A percentile compares a stretch with the other conserved stretches of the same genome.
phyloP scores from a whole-genome alignment of 257 asterid species.

The Scutellaria galericulata region DNA sequence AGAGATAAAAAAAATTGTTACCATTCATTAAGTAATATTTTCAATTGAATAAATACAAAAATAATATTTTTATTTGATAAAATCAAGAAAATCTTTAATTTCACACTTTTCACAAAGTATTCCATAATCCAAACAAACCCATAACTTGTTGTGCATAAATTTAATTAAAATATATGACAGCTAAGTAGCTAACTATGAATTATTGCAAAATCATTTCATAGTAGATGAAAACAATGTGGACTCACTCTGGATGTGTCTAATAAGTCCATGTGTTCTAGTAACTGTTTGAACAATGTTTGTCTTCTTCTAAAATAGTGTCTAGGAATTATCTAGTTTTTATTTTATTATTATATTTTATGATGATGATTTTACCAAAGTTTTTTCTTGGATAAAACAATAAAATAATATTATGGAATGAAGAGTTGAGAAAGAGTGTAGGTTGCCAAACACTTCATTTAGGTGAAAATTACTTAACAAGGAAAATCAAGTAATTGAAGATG shows the following conservation, averaged over 20 bases:
- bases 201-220: not conserved
- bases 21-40: too few relatives aligned
- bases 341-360: not conserved
- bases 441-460: slow-evolving; percentile 4
- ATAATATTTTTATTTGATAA: too few relatives aligned
- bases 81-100: too few relatives aligned
- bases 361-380: slow-evolving; percentile 2
- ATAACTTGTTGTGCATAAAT: slow-evolving; percentile 5
- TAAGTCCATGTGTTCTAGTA: slow-evolving; percentile 11
- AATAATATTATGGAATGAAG: too few relatives aligned
- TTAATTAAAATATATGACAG: not conserved
- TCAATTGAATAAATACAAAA: too few relatives aligned
- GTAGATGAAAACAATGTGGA: slow-evolving; percentile 17
- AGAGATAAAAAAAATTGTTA: too few relatives aligned
- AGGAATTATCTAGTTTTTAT: not conserved
- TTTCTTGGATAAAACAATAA: not conserved
- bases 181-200: not conserved
- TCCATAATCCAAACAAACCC: not conserved
- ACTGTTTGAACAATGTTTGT: not conserved
- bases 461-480: slow-evolving; percentile 17
- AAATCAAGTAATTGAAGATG: not conserved
- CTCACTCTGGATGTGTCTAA: not conserved
- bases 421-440: not conserved
- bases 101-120: not conserved
- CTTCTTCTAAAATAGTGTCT: not conserved